phyloP scores from a whole-genome alignment of 192 early-diverging fungal species.

The Backusella morwellensis region DNA sequence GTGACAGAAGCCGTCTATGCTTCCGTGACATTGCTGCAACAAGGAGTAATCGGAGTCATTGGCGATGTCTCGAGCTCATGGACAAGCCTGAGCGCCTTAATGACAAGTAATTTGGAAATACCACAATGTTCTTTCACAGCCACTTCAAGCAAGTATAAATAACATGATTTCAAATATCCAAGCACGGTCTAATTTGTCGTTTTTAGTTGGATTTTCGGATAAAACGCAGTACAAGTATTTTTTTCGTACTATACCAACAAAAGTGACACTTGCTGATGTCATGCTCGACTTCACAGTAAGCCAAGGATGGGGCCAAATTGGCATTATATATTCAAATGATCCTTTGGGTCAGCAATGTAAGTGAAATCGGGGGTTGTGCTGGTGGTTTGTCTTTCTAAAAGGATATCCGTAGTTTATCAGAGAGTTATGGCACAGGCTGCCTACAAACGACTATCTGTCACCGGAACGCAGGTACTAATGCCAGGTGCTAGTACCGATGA shows the following conservation, averaged over 20 bases:
- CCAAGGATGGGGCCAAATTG: constrained; percentile 40
- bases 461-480: constrained; percentile 27
- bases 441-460: constrained; percentile 29
- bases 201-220: constrained; percentile 38
- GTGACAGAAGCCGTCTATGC: constrained; percentile 46
- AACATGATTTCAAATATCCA: neutral
- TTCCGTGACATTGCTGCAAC: constrained; percentile 39
- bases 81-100: constrained; percentile 40
- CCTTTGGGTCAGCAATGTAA: constrained; percentile 44
- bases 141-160: constrained; percentile 37
- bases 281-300: constrained; percentile 42
- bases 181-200: neutral
- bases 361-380: neutral
- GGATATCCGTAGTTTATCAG: neutral
- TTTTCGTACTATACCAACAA: constrained; percentile 47
- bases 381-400: neutral
- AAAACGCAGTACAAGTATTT: constrained; percentile 43
- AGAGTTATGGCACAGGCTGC: constrained; percentile 3
- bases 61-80: constrained; percentile 45
- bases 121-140: constrained; percentile 53
- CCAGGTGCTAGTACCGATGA: constrained; percentile 26
- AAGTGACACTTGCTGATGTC: constrained; percentile 38
- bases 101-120: constrained; percentile 43
- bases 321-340: constrained; percentile 42
- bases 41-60: constrained; percentile 45